Evolutionary conservation across 2,329 filamentous ascomycete genomes (phyloP).

Genomic region (Colletotrichum sp.): DNA sequence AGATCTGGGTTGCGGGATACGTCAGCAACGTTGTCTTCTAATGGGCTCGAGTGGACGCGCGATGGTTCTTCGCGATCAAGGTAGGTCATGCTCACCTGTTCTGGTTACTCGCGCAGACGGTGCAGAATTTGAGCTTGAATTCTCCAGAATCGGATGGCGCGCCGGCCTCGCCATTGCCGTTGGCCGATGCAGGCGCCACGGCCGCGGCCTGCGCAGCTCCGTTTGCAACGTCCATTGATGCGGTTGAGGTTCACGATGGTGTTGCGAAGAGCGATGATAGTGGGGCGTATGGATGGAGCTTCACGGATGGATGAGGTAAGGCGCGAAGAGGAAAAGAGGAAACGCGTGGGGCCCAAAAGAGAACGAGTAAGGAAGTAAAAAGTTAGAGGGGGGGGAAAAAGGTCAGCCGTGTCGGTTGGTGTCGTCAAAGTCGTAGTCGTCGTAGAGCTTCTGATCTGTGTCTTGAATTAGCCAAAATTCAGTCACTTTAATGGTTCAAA

Average conservation of each 20-base stretch:
- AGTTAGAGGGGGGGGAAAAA: background rate
- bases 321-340: background rate
- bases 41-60: background rate
- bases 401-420: conserved; percentile 25
- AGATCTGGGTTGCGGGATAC: conserved; percentile 57
- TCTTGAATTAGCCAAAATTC: conserved; percentile 19
- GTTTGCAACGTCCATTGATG: conserved; percentile 47
- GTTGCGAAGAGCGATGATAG: background rate
- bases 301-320: background rate
- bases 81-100: conserved; percentile 68
- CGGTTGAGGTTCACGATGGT: background rate
- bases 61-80: background rate
- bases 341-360: background rate
- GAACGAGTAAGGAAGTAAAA: background rate
- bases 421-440: background rate
- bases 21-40: background rate
- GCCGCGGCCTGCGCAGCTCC: conserved; percentile 30
- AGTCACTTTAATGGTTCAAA: background rate
- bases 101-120: conserved; percentile 98
- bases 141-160: conserved; percentile 48
- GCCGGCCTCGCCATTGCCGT: conserved; percentile 51
- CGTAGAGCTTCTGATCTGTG: background rate
- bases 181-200: conserved; percentile 31
- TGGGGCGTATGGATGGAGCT: background rate
- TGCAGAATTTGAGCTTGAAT: conserved; percentile 95